These are phyloP conservation scores for Cladorrhinum sp. DNA, from an alignment of 2,329 filamentous ascomycete genomes.

Conservation along the genomic window DNA sequence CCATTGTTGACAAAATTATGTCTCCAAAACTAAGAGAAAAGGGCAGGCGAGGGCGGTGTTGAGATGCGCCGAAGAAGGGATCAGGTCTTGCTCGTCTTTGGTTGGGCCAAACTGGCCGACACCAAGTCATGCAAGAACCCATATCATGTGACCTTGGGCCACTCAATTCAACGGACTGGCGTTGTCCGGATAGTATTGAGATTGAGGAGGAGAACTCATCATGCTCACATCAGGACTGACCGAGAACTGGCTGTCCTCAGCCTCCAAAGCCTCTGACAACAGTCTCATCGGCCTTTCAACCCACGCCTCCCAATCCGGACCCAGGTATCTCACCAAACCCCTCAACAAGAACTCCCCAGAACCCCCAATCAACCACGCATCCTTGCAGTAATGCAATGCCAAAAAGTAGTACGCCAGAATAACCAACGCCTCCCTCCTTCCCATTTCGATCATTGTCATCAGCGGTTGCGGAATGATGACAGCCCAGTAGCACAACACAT, in stretches of 20 bases:
- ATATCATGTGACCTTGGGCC: neutral
- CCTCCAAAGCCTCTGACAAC: constrained; percentile 14
- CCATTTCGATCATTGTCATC: constrained; percentile 34
- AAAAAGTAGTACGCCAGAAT: constrained; percentile 43
- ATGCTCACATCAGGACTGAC: constrained; percentile 1
- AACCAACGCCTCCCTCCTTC: constrained; percentile 39
- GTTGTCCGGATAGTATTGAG: neutral
- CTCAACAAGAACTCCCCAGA: constrained; percentile 32
- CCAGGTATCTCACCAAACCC: constrained; percentile 28
- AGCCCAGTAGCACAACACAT: constrained; percentile 37
- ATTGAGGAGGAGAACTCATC: neutral
- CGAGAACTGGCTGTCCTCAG: neutral
- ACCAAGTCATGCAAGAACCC: neutral
- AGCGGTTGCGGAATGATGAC: constrained; percentile 36
- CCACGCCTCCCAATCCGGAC: constrained; percentile 33
- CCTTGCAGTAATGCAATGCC: constrained; percentile 36
- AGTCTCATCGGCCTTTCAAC: constrained; percentile 27
- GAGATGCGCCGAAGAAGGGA: neutral
- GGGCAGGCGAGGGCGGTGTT: neutral
- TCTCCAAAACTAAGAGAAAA: too few relatives aligned
- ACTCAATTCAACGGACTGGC: neutral
- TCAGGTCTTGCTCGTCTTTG: neutral
- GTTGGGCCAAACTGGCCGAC: neutral
- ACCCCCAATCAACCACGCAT: constrained; percentile 35
- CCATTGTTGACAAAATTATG: constrained; percentile 9